Percentiles rank a stretch among this genome's conserved stretches.
These are phyloP conservation scores for Seminavis robusta DNA, from an alignment of 108 stramenopile species.

Conservation along the genomic window DNA sequence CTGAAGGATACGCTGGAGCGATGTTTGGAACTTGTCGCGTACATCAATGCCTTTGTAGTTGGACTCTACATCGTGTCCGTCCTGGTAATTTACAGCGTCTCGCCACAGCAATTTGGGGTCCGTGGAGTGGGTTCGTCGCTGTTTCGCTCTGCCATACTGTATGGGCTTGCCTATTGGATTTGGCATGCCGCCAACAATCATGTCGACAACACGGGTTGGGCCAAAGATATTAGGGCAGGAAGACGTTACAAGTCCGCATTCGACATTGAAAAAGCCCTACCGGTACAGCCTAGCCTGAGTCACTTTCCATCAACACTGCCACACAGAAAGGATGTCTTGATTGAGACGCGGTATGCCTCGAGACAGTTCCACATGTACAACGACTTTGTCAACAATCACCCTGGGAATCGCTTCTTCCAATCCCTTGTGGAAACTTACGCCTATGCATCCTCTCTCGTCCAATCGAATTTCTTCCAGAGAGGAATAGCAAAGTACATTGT, in stretches of 20 bases:
- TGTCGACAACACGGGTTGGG: constrained; percentile 21
- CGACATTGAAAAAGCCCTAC: not conserved
- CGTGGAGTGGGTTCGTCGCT: not conserved
- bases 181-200: not conserved
- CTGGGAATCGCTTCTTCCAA: constrained; percentile 17
- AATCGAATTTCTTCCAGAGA: not conserved
- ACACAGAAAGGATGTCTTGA: constrained; percentile 27
- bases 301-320: constrained; percentile 4
- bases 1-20: not conserved
- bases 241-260: constrained; percentile 5
- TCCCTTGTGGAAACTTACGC: not conserved
- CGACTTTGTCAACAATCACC: constrained; percentile 28
- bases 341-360: constrained; percentile 19
- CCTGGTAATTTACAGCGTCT: not conserved
- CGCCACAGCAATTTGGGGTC: not conserved
- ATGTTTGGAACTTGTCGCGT: constrained; percentile 6
- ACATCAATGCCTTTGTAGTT: not conserved
- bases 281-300: too few relatives aligned
- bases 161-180: not conserved
- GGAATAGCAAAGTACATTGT: not conserved
- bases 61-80: not conserved
- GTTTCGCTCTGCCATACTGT: not conserved
- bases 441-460: not conserved
- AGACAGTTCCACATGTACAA: constrained; percentile 8
- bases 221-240: constrained; percentile 11